Conservation (phyloP, 2,329 filamentous ascomycete genomes). For the Neofusicoccum cordaticola region DNA sequence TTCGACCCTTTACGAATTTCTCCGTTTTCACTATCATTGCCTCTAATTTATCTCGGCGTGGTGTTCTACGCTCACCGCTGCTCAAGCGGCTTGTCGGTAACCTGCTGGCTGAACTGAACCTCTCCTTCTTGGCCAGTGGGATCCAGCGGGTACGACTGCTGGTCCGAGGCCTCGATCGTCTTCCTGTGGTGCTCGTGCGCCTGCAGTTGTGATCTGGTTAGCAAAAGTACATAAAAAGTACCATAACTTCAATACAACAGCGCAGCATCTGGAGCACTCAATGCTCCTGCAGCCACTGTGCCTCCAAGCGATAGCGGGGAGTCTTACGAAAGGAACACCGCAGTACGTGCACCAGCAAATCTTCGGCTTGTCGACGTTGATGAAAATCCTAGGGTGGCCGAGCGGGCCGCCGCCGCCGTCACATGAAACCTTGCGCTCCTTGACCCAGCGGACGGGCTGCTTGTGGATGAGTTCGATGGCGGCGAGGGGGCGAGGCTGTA, state of each 20-base stretch:
- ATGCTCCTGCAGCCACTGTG: background rate
- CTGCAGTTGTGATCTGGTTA: slow-evolving; percentile 46
- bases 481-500: slow-evolving; percentile 78
- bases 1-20: background rate
- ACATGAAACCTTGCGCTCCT: slow-evolving; percentile 77
- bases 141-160: slow-evolving; percentile 76
- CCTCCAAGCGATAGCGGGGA: slow-evolving; percentile 19
- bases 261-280: background rate
- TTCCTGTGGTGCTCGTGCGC: slow-evolving; percentile 86
- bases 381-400: slow-evolving; percentile 91
- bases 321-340: slow-evolving; percentile 82
- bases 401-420: slow-evolving; percentile 88
- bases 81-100: slow-evolving; percentile 57
- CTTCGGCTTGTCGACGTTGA: slow-evolving; percentile 97
- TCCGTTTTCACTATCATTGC: background rate
- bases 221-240: background rate
- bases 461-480: slow-evolving; percentile 96
- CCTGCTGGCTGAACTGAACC: slow-evolving; percentile 56
- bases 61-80: slow-evolving; percentile 51
- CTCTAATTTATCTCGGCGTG: background rate
- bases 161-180: slow-evolving; percentile 76
- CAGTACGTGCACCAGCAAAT: slow-evolving; percentile 91
- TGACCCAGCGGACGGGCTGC: slow-evolving; percentile 89
- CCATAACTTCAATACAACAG: background rate
- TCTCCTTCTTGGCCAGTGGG: slow-evolving; percentile 59